Evolutionary conservation across 2,329 filamentous ascomycete genomes (phyloP), one percentile per base, ranked within the genome.

Genomic region (Knufia fluminis): DNA sequence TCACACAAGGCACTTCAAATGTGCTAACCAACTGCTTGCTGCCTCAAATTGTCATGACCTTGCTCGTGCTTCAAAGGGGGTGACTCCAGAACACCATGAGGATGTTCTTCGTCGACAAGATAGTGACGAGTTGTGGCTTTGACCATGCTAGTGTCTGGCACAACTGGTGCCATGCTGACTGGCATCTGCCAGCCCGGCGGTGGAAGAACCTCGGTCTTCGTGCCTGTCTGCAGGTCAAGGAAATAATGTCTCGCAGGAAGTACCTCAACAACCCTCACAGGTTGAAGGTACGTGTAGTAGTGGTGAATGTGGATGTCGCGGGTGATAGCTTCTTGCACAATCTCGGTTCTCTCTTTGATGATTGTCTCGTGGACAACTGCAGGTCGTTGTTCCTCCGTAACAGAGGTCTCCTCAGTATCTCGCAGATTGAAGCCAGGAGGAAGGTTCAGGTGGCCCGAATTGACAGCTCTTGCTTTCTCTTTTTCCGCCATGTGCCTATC

Each of bases 291-390:
- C 23, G 62, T 62, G 45, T 62, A 63, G 32, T 64, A 59, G 41
- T 67, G 62, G 50, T 68, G 57, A 7, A 58, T 55, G 42, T 68
- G 65, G 48, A 65, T 63, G 4, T 66, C 62, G n/a, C 65, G 62
- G 10, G 61, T 49, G 42, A 66, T 60, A 24, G 59, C 54, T 48
- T 66, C 59, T 50, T 65, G 50, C 6, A 56, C 43, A 16, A 66
- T 56, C 59, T 57, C 63, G 55, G 8, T 59, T 36, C 3, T 60
- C 46, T 35, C 58, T 12, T 46, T 58, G 17, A 55, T 56, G 36
- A 68, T 51, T 1, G 53, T 58, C 54, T 67, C 64, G 22, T 67
- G 63, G 4, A 57, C 62, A 8, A 67, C 62, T 38, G 62, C 65
- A 60, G 57, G 33, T 12, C 16, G 44, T 17, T 46, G 16, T 19